A percentile compares a stretch with the other conserved stretches of the same genome.
Conservation (phyloP, 805 yeast genomes). For the Schwanniomyces sp. region DNA sequence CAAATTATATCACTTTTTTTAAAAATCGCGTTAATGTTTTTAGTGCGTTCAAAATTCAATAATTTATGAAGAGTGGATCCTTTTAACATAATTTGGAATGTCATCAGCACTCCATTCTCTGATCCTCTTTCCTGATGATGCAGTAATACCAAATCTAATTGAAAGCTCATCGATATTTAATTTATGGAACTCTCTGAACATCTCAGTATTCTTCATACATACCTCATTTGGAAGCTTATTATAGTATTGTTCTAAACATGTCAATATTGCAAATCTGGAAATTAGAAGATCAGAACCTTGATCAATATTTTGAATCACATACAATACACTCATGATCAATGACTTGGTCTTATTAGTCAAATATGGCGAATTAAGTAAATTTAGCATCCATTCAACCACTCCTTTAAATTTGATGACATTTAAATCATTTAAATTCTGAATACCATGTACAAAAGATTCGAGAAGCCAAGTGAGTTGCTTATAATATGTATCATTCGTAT, state of each 20-base stretch:
- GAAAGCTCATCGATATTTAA: slow-evolving; percentile 48
- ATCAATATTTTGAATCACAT: slow-evolving; percentile 50
- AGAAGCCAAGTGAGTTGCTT: slow-evolving; percentile 70
- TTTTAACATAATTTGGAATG: slow-evolving; percentile 43
- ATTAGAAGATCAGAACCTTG: slow-evolving; percentile 59
- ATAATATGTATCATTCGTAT: slow-evolving; percentile 50
- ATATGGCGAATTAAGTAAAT: slow-evolving; percentile 54
- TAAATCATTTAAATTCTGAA: slow-evolving; percentile 51
- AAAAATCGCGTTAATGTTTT: neutral
- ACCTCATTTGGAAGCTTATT: slow-evolving; percentile 10
- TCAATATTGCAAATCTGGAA: slow-evolving; percentile 51
- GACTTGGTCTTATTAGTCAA: slow-evolving; percentile 35
- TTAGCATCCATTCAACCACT: slow-evolving; percentile 67
- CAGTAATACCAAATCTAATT: slow-evolving; percentile 42
- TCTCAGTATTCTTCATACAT: slow-evolving; percentile 5
- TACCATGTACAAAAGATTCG: slow-evolving; percentile 46
- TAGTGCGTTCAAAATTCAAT: neutral
- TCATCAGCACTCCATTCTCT: slow-evolving; percentile 63
- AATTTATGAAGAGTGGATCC: slow-evolving; percentile 16
- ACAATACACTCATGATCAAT: slow-evolving; percentile 42
- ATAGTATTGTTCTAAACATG: slow-evolving; percentile 29
- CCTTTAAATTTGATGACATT: slow-evolving; percentile 50
- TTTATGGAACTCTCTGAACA: slow-evolving; percentile 26
- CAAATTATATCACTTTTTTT: neutral
- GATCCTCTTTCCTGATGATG: slow-evolving; percentile 51